Base-by-base conservation (phyloP, 2,329 filamentous ascomycete genomes). In the Aotearoamyces nothofagi region DNA sequence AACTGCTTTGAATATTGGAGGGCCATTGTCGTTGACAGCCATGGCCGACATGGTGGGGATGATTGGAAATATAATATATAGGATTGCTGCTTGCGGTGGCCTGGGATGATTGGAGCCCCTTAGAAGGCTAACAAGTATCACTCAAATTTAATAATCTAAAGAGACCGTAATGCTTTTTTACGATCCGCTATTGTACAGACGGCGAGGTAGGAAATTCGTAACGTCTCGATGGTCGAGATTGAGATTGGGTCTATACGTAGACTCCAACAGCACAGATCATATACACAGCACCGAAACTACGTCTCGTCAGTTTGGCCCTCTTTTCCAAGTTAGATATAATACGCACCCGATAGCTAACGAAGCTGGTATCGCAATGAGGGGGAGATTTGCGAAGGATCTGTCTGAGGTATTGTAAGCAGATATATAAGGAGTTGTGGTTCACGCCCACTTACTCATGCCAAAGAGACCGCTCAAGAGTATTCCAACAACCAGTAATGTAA, bases 191-290 rank as follows among this genome's bases (percentile, higher is more conserved):
- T 38, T 44, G 35, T 49, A 50, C 46, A 50, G 38, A 39, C 39
- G 37, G 32, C 37, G 32, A 22, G 33, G 29, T 37, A 34, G 32
- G 36, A 42, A 37, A 39, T 39, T 39, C 34, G 39, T 39, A 25
- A 38, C 27, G 24, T 20, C 31, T 36, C 14, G 36, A 19, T 10
- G 19, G 33, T n/a, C n/a, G n/a, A n/a, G n/a, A n/a, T n/a, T n/a
- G n/a, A n/a, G n/a, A n/a, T n/a, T 24, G 12, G 24, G 15, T 26
- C 36, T 51, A 98, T 55, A 98, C 83, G 74, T 98, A 96, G 51
- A 98, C 90, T 53, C 90, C 90, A 52, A 90, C 90, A 35, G 86
- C 90, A 58, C 90, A 98, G 59, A 98, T 96, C 78, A 94, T 93
- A 60, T 90, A 94, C 25, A 98, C 84, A 28, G 87, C 78, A 44